Evolutionary conservation across 495 filamentous ascomycete genomes (phyloP).

Genomic region (Penicillium diatomitis): DNA sequence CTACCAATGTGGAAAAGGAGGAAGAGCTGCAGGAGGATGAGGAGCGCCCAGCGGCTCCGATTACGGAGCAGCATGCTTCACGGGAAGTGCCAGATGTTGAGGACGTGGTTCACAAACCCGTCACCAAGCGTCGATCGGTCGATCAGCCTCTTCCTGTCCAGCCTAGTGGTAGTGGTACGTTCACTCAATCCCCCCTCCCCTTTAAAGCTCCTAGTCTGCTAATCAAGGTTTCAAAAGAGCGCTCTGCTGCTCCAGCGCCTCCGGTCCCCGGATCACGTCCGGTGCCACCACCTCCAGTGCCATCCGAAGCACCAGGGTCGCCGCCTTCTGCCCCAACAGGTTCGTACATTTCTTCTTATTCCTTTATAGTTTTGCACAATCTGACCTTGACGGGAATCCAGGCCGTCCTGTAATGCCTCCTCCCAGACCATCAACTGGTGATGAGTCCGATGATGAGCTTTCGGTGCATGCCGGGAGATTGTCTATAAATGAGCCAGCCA

Average conservation of each 20-base stretch:
- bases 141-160: constrained; percentile 37
- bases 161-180: constrained; percentile 46
- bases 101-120: constrained; percentile 40
- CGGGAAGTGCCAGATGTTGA: constrained; percentile 55
- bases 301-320: constrained; percentile 54
- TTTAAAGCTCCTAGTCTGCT: constrained; percentile 1
- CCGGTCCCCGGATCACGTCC: constrained; percentile 26
- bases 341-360: constrained; percentile 31
- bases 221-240: constrained; percentile 6
- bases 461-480: constrained; percentile 50
- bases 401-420: constrained; percentile 49
- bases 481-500: constrained; percentile 30
- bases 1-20: constrained; percentile 32
- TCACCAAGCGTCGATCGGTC: constrained; percentile 35
- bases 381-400: constrained; percentile 25
- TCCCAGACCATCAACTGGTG: constrained; percentile 53
- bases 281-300: constrained; percentile 47
- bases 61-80: constrained; percentile 36
- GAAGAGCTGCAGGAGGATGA: constrained; percentile 27
- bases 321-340: constrained; percentile 61
- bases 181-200: background rate
- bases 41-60: constrained; percentile 22
- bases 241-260: constrained; percentile 19
- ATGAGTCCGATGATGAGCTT: constrained; percentile 89
- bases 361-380: background rate